Evolutionary conservation across 1,284 basidiomycete genomes (phyloP), one percentile per base, ranked within the genome.

Genomic region (Apiotrichum gamsii): DNA sequence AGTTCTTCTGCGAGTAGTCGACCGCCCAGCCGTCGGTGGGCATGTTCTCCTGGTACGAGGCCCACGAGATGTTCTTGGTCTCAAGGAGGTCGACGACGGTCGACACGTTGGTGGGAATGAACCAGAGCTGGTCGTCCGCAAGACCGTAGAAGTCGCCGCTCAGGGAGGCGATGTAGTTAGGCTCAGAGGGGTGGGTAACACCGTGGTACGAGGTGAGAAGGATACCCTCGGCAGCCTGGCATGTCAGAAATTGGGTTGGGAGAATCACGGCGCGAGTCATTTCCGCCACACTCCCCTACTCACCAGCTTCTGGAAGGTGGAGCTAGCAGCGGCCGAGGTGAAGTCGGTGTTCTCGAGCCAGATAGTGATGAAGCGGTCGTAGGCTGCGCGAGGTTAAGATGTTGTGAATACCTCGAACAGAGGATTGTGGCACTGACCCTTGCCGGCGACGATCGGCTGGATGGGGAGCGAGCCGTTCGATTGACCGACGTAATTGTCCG

Each of bases 81-180:
- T 84, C 82, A 35, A 85, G 71, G 4, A 84, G 70, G 57, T 85
- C 83, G 23, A 80, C 80, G 35, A 83, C 56, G n/a, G 78, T 79
- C 6, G 80, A 79, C 25, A 82, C 74, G 59, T 74, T 74, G 28
- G 42, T 51, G 5, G 70, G 50, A 41, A 67, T 47, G 20, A 58
- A 62, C 57, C 70, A 65, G 55, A 36, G 20, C 29, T 29, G 59
- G 56, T 84, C 82, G 47, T 75, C 74, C 10, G 20, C 25, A 57
- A 79, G 67, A 21, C 82, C 82, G 37, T 24, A 42, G 23, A 42
- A 42, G 40, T 42, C 40, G 16, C 40, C 40, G 37, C 40, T 32
- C 18, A 29, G 41, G 9, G 52, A 18, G 9, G 55, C 55, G 15
- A 57, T 16, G 20, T 57, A 57, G 47, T 57, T 57, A 32, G 55